Evolutionary conservation across 2,329 filamentous ascomycete genomes (phyloP).

Genomic region (Trichoderma sp.): DNA sequence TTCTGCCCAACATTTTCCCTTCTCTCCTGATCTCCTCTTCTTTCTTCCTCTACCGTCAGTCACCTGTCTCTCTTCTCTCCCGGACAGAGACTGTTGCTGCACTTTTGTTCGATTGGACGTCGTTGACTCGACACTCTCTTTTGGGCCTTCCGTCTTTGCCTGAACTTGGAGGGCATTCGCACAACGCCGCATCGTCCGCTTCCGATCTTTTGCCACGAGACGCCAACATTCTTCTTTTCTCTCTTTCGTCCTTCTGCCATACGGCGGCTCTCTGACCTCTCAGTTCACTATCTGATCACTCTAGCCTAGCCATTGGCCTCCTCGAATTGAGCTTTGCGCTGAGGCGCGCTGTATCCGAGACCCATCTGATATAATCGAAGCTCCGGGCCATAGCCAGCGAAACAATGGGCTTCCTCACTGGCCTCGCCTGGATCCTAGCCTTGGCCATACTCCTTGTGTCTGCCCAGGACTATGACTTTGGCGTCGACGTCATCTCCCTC

Average conservation of each 20-base stretch:
- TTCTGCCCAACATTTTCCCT: background rate
- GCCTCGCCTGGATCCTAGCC: background rate
- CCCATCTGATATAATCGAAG: background rate
- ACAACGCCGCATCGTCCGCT: background rate
- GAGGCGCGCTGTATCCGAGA: background rate
- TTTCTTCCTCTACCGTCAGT: background rate
- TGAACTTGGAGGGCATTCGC: background rate
- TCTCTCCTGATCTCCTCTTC: background rate
- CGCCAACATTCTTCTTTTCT: background rate
- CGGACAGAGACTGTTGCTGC: background rate
- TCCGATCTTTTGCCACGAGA: background rate
- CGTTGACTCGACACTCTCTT: background rate
- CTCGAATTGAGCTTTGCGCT: background rate
- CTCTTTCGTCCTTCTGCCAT: background rate
- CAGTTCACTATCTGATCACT: background rate
- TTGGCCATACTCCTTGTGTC: background rate
- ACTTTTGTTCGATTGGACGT: background rate
- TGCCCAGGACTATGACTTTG: slow-evolving; percentile 53
- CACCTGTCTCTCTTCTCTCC: background rate
- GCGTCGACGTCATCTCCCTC: slow-evolving; percentile 47
- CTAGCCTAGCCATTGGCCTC: background rate
- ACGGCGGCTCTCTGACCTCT: background rate
- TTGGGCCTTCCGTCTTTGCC: background rate
- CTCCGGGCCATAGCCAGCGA: background rate
- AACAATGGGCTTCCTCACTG: slow-evolving; percentile 8